These are phyloP conservation scores for Mycena chlorophos DNA, from an alignment of 768 basidiomycete genomes.

Conservation along the genomic window DNA sequence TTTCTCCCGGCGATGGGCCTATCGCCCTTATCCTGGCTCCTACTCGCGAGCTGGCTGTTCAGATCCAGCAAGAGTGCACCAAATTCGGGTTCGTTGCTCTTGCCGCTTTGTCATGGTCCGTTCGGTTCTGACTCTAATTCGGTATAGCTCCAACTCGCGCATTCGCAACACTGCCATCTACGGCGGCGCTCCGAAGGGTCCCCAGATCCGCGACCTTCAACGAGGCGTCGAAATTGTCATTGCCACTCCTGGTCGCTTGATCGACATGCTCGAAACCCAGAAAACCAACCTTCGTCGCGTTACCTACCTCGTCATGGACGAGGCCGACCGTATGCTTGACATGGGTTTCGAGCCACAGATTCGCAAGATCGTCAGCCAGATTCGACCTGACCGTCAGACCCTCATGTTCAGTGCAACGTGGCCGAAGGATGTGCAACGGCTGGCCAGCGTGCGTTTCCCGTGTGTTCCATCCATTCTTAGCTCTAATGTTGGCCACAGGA, in stretches of 20 bases:
- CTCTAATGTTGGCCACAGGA: constrained; percentile 53
- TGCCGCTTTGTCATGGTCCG: constrained; percentile 3
- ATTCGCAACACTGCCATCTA: constrained; percentile 99
- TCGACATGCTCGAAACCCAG: constrained; percentile 96
- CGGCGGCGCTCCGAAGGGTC: constrained; percentile 97
- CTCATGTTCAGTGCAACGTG: constrained; percentile 99
- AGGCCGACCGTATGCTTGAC: constrained; percentile 99
- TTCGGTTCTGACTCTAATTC: constrained; percentile 5
- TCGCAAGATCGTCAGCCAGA: constrained; percentile 95
- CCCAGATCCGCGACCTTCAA: constrained; percentile 96
- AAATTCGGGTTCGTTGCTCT: constrained; percentile 79
- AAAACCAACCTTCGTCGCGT: constrained; percentile 96
- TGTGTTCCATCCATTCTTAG: neutral
- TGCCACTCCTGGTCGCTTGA: constrained; percentile 99
- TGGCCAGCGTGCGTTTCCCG: constrained; percentile 67
- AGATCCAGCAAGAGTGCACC: constrained; percentile 98
- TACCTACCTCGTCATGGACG: constrained; percentile 98
- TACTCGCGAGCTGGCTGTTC: constrained; percentile 97
- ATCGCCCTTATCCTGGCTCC: constrained; percentile 96
- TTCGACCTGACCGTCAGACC: constrained; percentile 97
- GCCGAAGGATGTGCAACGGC: constrained; percentile 99
- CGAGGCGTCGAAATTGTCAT: constrained; percentile 98
- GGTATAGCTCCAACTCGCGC: constrained; percentile 75
- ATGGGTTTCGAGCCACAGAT: constrained; percentile 99
- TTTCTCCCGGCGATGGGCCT: constrained; percentile 93